These are phyloP conservation scores for Fusarium poae DNA, from an alignment of 2,329 filamentous ascomycete genomes.

Conservation along the genomic window DNA sequence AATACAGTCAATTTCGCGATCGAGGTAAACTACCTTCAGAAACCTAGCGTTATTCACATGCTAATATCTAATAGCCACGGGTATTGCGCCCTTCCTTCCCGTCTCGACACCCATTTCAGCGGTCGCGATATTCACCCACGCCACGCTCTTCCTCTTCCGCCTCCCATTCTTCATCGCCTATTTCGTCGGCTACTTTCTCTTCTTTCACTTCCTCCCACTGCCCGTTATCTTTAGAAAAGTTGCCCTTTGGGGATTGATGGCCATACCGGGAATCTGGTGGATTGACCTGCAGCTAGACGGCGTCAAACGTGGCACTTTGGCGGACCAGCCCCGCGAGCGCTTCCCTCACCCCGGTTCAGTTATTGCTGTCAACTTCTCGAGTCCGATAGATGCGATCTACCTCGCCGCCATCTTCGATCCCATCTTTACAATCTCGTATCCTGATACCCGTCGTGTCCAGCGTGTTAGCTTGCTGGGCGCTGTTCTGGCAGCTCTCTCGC, in stretches of 20 bases:
- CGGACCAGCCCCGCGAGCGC: constrained; percentile 77
- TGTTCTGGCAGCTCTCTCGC: constrained; percentile 77
- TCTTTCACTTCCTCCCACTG: constrained; percentile 84
- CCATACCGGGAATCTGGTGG: constrained; percentile 96
- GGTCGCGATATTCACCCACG: constrained; percentile 73
- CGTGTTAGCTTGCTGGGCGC: constrained; percentile 82
- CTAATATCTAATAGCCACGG: constrained; percentile 74
- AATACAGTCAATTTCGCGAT: constrained; percentile 93
- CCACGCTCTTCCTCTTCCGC: constrained; percentile 83
- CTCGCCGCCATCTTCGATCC: constrained; percentile 96
- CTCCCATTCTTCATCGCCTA: constrained; percentile 81
- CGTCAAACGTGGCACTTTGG: constrained; percentile 89
- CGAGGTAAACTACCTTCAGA: constrained; percentile 69
- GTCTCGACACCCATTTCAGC: constrained; percentile 74
- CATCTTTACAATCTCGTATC: constrained; percentile 89
- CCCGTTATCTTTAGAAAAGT: constrained; percentile 78
- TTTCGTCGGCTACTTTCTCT: constrained; percentile 77
- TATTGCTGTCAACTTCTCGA: constrained; percentile 92
- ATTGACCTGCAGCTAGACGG: constrained; percentile 98
- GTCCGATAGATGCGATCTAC: constrained; percentile 92
- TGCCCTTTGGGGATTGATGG: constrained; percentile 87
- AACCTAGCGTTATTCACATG: constrained; percentile 19
- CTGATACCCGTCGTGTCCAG: constrained; percentile 77
- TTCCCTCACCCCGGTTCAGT: constrained; percentile 84
- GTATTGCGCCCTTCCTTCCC: constrained; percentile 95